Evolutionary conservation across 2,329 filamentous ascomycete species (phyloP), one percentile per base, ranked within the genome.

Genomic region (Magnaporthiopsis rhizophila): DNA sequence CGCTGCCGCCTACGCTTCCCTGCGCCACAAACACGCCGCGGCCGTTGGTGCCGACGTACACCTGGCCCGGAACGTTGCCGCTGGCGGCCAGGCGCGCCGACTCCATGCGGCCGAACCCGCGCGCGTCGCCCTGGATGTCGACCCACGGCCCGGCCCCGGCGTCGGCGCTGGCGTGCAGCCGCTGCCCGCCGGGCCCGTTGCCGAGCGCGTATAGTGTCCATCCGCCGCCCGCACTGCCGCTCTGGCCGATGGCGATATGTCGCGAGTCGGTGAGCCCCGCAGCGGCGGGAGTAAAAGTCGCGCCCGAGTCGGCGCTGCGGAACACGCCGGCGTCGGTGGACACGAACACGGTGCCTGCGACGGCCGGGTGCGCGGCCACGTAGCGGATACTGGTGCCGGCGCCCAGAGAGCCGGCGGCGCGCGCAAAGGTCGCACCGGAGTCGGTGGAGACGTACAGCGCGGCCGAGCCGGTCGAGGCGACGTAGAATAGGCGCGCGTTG

Each of bases 271-370:
- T 77, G 24, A 81, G 67, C 11, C 66, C 66, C 0, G 72, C 69
- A 6, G 76, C 74, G 0, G 78, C 69, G 32, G 76, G 71, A 0
- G 76, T 74, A 67, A 85, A 86, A 1, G 76, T 77, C 4, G 72
- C 70, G 6, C 82, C 84, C 50, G 74, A 83, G 70, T 86, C 72
- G 7, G 78, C 81, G 12, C 81, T 83, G 68, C 79, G 79, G 74
- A 82, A 86, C 61, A 87, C 72, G 7, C 84, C 84, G 0, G 69
- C 73, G 63, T 85, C 77, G 0, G 83, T 85, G 1, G 83, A 84
- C 1, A 83, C 83, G 72, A 80, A 84, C 61, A 90, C 79, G 61
- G 86, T 83, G 15, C 88, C 87, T 0, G 84, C 83, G 13, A 78
- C 76, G 7, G 80, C 78, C 0, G 86, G 85, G 66, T 87, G 79